Conservation (phyloP, 176 grass and related monocot genomes). For the Typha latifolia region DNA sequence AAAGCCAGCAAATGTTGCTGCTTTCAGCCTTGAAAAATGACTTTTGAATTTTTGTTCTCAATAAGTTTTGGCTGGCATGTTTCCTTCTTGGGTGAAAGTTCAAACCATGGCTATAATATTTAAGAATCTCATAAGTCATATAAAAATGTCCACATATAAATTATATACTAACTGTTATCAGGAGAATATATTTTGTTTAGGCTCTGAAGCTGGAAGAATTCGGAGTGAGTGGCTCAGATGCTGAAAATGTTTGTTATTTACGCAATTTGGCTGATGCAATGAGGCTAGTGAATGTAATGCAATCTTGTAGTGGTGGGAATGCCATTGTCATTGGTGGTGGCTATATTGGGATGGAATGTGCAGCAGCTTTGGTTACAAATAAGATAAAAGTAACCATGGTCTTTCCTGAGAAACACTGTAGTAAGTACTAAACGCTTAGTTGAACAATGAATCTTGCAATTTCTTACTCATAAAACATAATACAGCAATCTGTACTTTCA, state of each 20-base stretch:
- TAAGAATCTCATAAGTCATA: too few relatives aligned
- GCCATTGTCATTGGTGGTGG: constrained; percentile 96
- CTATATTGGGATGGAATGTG: constrained; percentile 95
- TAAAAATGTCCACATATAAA: too few relatives aligned
- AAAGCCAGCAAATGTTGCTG: too few relatives aligned
- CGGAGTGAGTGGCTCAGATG: constrained; percentile 63
- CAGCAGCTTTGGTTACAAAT: constrained; percentile 80
- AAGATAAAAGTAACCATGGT: constrained; percentile 83
- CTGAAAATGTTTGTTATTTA: constrained; percentile 85
- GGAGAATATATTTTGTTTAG: constrained; percentile 22
- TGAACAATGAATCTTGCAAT: background rate
- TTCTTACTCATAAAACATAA: background rate
- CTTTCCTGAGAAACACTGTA: constrained; percentile 93
- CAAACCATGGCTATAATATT: too few relatives aligned
- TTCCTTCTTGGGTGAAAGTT: too few relatives aligned
- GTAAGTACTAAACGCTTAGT: constrained; percentile 32
- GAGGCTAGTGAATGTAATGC: constrained; percentile 67
- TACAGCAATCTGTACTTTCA: background rate
- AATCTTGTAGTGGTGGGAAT: constrained; percentile 53
- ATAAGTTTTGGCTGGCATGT: too few relatives aligned
- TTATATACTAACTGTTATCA: constrained; percentile 1
- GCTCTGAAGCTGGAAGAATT: constrained; percentile 90
- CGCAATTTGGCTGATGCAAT: constrained; percentile 60
- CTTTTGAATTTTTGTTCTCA: too few relatives aligned
- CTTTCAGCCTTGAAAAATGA: too few relatives aligned